Evolutionary conservation across 495 filamentous ascomycete species (phyloP), one percentile per base, ranked within the genome.

Genomic region (Aspergillus diversus): DNA sequence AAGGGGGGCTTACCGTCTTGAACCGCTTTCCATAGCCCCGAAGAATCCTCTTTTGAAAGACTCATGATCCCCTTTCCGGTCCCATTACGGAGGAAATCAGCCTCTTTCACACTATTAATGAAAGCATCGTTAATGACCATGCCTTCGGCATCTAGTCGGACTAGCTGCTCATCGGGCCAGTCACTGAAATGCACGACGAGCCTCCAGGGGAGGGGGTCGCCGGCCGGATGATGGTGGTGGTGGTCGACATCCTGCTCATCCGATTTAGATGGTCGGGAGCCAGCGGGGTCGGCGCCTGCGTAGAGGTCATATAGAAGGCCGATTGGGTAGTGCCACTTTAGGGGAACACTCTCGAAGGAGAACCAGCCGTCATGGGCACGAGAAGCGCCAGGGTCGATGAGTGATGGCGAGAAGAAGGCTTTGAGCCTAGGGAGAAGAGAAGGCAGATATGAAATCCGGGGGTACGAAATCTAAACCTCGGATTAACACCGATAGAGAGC

Each of bases 101-200:
- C 96, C 82, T 97, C 94, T 75, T 98, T 99, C 62, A 96, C 92
- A 64, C 87, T 90, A 68, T 99, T 97, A 64, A 96, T 91, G 72
- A 92, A 98, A 0, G 92, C 89, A 72, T 98, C 95, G 59, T 90
- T 87, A 69, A 85, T 78, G 37, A 85, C 79, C 69, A 84, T 83
- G 9, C 86, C 86, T 15, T 86, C 77, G 1, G 73, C 74, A 66
- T 92, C 89, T 15, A 89, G 82, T 15, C 80, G 82, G 37, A 91
- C 83, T 33, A 92, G 81, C 33, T 90, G 84, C 37, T 88, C 84
- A 33, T 77, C 68, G 2, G 89, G 89, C 79, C 84, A 96, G 63
- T 96, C 88, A 64, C 87, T 90, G 66, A 93, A 91, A 70, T 90
- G 90, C 21, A 94, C 83, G 2, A 79, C 81, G 54, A 99, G 74